Conservation (phyloP, 768 basidiomycete species). For the Lentinula guzmanii region DNA sequence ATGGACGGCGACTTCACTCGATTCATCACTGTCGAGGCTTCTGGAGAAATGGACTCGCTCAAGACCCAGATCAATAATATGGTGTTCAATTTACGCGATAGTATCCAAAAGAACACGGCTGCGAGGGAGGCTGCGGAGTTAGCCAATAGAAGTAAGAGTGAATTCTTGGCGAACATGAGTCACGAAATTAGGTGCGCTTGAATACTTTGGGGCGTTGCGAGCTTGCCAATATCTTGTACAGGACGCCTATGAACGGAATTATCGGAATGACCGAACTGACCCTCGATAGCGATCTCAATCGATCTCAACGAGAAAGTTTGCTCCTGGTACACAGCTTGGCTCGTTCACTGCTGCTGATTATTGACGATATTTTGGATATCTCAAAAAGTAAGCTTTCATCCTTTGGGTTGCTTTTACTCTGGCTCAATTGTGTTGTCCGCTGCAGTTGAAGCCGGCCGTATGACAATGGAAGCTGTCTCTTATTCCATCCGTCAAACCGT, state of each 20-base stretch:
- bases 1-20: slow-evolving; percentile 98
- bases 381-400: slow-evolving; percentile 79
- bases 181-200: slow-evolving; percentile 88
- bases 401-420: neutral
- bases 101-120: slow-evolving; percentile 97
- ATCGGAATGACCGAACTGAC: slow-evolving; percentile 99
- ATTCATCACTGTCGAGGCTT: slow-evolving; percentile 98
- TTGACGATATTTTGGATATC: slow-evolving; percentile 99
- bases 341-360: slow-evolving; percentile 88
- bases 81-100: slow-evolving; percentile 95
- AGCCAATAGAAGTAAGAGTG: slow-evolving; percentile 95
- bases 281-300: slow-evolving; percentile 90
- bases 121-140: slow-evolving; percentile 96
- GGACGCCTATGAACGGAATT: slow-evolving; percentile 99
- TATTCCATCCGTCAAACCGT: slow-evolving; percentile 97
- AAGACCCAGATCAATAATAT: slow-evolving; percentile 99
- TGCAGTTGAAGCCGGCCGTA: slow-evolving; percentile 94
- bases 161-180: slow-evolving; percentile 98
- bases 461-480: slow-evolving; percentile 99
- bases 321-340: slow-evolving; percentile 94
- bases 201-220: neutral
- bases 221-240: slow-evolving; percentile 21
- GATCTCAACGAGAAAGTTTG: slow-evolving; percentile 92
- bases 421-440: slow-evolving; percentile 11
- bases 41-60: slow-evolving; percentile 98